Evolutionary conservation across 305 asterid genomes (phyloP), one percentile per base, ranked within the genome.

Genomic region (Plantago coronopus): DNA sequence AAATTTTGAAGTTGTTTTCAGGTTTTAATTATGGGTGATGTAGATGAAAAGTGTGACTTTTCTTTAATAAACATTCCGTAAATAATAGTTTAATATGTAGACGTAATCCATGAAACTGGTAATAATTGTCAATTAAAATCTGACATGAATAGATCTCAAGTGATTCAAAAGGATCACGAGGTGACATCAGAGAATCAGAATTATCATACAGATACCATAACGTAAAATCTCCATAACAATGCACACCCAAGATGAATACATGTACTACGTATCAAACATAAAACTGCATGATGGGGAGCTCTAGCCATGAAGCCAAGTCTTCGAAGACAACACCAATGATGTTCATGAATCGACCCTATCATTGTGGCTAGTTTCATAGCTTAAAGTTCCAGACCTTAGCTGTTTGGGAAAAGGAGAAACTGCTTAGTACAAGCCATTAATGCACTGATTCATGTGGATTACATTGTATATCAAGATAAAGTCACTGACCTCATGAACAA

Each of bases 401-500:
- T 78, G 78, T 49, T 51, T 51, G 48, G 31, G 27, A 57, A 69
- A 40, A 68, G 62, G 47, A 27, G 11, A 68, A 27, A n/a, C 34
- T 16, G 61, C 43, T 63, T 48, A 65, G 73, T 13, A 54, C 29
- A 55, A 40, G 21, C 18, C n/a, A 3, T 50, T 7, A 22, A 50
- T 25, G 19, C 18, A 57, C 34, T 11, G 44, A 10, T 53, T 40
- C 59, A 53, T 25, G 27, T 18, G 57, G 58, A 22, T 54, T 64
- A 13, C 27, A 34, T 37, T 2, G 23, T 23, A 55, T 65, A 25
- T 19, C 7, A 55, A 31, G 48, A 38, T 49, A 66, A 57, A 64
- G 21, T 57, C 40, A 11, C 64, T 47, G 59, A 87, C 95, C 93
- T 81, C 79, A 23, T 74, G 44, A 17, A 67, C 68, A 67, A 73